These are phyloP conservation scores for Trichosanthes cucumerina DNA, from an alignment of 306 rosid species.

Conservation along the genomic window DNA sequence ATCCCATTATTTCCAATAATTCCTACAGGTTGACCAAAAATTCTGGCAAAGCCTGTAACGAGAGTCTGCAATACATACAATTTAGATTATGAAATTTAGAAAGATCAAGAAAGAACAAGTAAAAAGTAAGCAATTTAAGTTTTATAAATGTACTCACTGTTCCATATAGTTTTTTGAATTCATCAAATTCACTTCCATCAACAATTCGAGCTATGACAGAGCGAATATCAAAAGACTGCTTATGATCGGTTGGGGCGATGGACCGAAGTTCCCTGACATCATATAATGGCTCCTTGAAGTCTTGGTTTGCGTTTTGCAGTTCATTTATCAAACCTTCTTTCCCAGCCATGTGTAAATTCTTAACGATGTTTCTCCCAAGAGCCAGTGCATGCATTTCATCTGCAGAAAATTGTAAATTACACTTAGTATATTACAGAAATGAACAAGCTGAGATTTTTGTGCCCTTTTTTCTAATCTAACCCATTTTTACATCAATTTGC, in stretches of 20 bases:
- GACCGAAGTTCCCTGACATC: constrained; percentile 72
- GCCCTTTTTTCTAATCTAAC: background rate
- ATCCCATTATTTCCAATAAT: constrained; percentile 92
- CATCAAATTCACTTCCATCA: constrained; percentile 96
- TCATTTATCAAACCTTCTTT: constrained; percentile 32
- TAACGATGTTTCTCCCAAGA: constrained; percentile 75
- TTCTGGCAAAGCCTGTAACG: constrained; percentile 86
- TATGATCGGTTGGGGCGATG: constrained; percentile 86
- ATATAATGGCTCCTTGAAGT: constrained; percentile 57
- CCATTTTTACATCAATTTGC: background rate
- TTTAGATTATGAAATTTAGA: background rate
- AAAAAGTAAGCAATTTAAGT: constrained; percentile 14
- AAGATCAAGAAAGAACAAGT: background rate
- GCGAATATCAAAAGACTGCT: constrained; percentile 80
- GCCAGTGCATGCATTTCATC: constrained; percentile 89
- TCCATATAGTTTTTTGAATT: constrained; percentile 97
- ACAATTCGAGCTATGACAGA: constrained; percentile 80
- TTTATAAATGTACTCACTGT: constrained; percentile 59
- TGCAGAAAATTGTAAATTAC: constrained; percentile 23
- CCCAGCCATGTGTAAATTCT: constrained; percentile 93
- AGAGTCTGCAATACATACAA: constrained; percentile 62
- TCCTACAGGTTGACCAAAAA: constrained; percentile 92
- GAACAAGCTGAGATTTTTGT: background rate
- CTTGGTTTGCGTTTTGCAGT: constrained; percentile 27
- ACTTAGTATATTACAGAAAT: constrained; percentile 2